Conservation (phyloP, 1,284 basidiomycete species). For the Marasmius oreades region DNA sequence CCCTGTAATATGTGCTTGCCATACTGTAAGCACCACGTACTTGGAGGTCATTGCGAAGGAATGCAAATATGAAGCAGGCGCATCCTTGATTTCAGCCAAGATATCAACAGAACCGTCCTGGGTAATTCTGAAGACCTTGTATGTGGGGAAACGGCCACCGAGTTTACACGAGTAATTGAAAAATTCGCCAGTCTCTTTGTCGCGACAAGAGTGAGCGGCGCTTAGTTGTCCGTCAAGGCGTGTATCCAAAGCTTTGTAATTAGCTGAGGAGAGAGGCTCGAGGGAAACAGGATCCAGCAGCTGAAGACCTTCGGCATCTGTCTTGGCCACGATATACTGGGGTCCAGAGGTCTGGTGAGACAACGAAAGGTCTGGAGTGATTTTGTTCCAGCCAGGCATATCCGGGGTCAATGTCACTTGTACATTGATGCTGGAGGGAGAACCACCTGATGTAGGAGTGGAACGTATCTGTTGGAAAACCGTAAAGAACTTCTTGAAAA, state of each 20-base stretch:
- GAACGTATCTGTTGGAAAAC: conserved; percentile 15
- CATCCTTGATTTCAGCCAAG: conserved; percentile 33
- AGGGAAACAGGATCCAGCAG: conserved; percentile 33
- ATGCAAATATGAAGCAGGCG: conserved; percentile 34
- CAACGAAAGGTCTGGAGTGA: background rate
- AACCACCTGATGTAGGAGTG: background rate
- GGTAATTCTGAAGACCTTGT: conserved; percentile 31
- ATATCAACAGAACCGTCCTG: conserved; percentile 19
- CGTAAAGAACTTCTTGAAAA: conserved; percentile 25
- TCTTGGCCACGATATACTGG: conserved; percentile 30
- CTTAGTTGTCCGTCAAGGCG: conserved; percentile 30
- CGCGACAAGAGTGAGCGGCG: conserved; percentile 35
- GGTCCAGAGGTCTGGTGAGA: conserved; percentile 15
- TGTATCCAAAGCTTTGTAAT: conserved; percentile 27
- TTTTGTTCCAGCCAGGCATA: conserved; percentile 18
- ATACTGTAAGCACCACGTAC: conserved; percentile 31
- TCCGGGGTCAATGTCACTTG: conserved; percentile 22
- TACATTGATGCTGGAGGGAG: conserved; percentile 16
- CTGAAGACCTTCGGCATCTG: conserved; percentile 24
- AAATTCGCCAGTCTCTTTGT: conserved; percentile 29
- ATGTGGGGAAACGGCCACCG: conserved; percentile 19
- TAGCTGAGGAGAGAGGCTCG: conserved; percentile 26
- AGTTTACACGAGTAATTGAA: conserved; percentile 32
- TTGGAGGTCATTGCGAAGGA: conserved; percentile 32
- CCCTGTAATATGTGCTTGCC: conserved; percentile 26